Conservation (phyloP, 1,284 basidiomycete genomes). For the Violaceomyces palustris region DNA sequence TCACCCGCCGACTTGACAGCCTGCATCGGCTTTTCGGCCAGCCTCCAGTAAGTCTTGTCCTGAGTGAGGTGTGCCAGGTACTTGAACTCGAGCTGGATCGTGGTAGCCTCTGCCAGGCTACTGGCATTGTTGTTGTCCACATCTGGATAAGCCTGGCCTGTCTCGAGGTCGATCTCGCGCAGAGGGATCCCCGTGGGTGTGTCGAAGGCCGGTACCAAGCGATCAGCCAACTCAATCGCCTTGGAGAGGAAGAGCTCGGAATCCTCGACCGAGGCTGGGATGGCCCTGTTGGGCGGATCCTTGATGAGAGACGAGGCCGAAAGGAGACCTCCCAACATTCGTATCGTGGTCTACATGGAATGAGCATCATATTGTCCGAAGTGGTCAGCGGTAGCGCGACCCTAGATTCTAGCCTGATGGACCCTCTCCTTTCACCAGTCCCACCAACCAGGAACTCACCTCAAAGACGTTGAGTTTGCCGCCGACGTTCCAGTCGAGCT, state of each 20-base stretch:
- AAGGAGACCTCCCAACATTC: slow-evolving; percentile 74
- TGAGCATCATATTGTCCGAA: not conserved
- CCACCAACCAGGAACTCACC: slow-evolving; percentile 62
- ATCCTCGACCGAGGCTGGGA: slow-evolving; percentile 28
- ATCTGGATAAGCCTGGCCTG: slow-evolving; percentile 65
- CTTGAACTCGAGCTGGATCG: slow-evolving; percentile 60
- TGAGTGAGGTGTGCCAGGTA: slow-evolving; percentile 78
- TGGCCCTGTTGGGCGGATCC: slow-evolving; percentile 26
- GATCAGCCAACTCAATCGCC: slow-evolving; percentile 69
- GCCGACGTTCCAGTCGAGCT: slow-evolving; percentile 72
- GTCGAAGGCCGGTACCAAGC: slow-evolving; percentile 74
- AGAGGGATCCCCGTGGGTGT: slow-evolving; percentile 70
- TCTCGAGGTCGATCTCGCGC: slow-evolving; percentile 70
- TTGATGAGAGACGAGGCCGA: slow-evolving; percentile 59
- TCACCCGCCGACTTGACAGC: slow-evolving; percentile 13
- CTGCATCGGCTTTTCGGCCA: slow-evolving; percentile 60
- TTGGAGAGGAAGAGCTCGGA: slow-evolving; percentile 44
- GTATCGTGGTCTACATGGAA: slow-evolving; percentile 65
- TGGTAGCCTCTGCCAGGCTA: slow-evolving; percentile 63
- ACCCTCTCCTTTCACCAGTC: slow-evolving; percentile 1
- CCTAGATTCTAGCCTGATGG: too few species aligned
- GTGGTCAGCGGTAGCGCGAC: too few species aligned
- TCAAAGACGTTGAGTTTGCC: slow-evolving; percentile 86
- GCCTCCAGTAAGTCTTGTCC: slow-evolving; percentile 73
- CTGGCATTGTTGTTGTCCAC: slow-evolving; percentile 64